These are phyloP conservation scores for Colletotrichum euphorbiae DNA, from an alignment of 2,329 filamentous ascomycete species.

Conservation along the genomic window DNA sequence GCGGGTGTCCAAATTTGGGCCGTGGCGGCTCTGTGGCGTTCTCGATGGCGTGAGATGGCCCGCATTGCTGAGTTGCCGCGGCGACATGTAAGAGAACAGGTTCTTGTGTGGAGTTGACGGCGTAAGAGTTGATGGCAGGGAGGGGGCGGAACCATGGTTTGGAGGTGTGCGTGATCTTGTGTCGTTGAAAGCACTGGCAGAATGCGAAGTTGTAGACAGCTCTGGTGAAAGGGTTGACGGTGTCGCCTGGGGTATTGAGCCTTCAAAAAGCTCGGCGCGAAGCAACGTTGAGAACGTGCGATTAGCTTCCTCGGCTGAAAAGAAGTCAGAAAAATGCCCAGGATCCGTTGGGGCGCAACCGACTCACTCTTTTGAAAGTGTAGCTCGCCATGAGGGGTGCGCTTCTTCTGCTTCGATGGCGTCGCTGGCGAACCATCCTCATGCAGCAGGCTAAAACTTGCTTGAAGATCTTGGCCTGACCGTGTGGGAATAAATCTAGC, in stretches of 20 bases:
- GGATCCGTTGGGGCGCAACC: not conserved
- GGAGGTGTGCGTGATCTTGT: constrained; percentile 86
- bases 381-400: constrained; percentile 87
- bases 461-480: constrained; percentile 91
- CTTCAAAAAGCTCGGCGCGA: constrained; percentile 92
- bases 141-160: constrained; percentile 68
- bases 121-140: constrained; percentile 80
- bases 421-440: constrained; percentile 95
- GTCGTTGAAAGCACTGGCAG: constrained; percentile 67
- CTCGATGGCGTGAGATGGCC: constrained; percentile 90
- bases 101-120: constrained; percentile 98
- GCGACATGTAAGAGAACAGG: constrained; percentile 90
- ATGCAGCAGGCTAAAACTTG: constrained; percentile 90
- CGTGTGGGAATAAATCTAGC: constrained; percentile 93
- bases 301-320: constrained; percentile 88
- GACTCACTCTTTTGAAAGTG: constrained; percentile 90
- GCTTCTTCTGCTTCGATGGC: constrained; percentile 85
- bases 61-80: constrained; percentile 74
- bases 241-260: constrained; percentile 84
- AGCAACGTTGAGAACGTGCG: constrained; percentile 89
- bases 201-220: constrained; percentile 61
- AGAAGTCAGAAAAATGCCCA: constrained; percentile 21
- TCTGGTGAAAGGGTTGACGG: constrained; percentile 73
- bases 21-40: constrained; percentile 89
- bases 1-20: constrained; percentile 86